Percentiles rank a stretch among this genome's conserved stretches.
These are phyloP conservation scores for Pisolithus orientalis DNA, from an alignment of 768 basidiomycete genomes.

Conservation along the genomic window DNA sequence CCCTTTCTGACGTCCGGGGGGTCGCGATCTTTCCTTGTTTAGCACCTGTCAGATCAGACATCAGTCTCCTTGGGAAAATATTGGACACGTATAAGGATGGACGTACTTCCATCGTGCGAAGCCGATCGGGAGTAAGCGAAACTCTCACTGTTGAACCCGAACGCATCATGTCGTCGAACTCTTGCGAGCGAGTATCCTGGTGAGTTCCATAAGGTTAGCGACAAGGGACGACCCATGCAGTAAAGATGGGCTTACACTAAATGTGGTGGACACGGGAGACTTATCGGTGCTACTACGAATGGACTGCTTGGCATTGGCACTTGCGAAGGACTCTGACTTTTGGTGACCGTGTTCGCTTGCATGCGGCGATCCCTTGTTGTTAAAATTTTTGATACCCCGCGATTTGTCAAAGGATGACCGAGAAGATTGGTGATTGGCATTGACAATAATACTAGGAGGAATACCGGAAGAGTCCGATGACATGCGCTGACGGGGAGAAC, in stretches of 20 bases:
- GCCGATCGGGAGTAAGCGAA: conserved; percentile 88
- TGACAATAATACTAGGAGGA: conserved; percentile 3
- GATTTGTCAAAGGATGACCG: conserved; percentile 63
- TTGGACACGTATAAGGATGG: conserved; percentile 9
- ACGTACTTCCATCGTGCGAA: conserved; percentile 90
- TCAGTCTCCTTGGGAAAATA: conserved; percentile 10
- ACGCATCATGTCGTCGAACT: conserved; percentile 91
- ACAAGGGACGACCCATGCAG: background rate
- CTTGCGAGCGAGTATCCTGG: conserved; percentile 57
- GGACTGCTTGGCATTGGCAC: conserved; percentile 41
- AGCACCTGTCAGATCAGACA: conserved; percentile 40
- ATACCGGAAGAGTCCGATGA: conserved; percentile 35
- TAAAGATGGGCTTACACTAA: conserved; percentile 22
- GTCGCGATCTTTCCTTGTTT: conserved; percentile 63
- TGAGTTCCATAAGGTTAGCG: conserved; percentile 18
- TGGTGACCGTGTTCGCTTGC: conserved; percentile 46
- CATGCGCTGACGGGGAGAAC: conserved; percentile 22
- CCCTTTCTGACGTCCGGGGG: conserved; percentile 22
- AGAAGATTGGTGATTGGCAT: conserved; percentile 23
- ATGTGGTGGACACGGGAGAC: conserved; percentile 29
- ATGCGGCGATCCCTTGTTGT: conserved; percentile 29
- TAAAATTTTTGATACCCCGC: conserved; percentile 55
- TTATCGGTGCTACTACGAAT: conserved; percentile 26
- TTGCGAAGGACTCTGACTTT: conserved; percentile 48
- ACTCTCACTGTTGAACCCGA: conserved; percentile 92